Base-by-base conservation (phyloP, 768 basidiomycete species). In the Roridomyces roridus region DNA sequence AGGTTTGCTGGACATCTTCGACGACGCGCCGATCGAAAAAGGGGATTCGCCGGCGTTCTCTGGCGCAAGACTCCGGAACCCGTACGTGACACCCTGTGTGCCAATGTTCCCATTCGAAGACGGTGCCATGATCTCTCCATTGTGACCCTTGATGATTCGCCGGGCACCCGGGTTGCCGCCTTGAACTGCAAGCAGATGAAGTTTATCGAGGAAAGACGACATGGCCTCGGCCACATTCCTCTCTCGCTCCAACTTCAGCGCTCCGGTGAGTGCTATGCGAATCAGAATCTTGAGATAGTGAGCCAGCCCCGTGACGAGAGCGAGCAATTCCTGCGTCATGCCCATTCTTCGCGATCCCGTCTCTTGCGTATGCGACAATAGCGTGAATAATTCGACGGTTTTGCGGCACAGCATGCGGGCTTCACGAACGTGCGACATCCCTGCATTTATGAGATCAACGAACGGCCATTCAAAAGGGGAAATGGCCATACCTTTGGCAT, bases 261-360 rank as follows among this genome's bases (percentile, higher is more conserved):
- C 93, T 6, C 95, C 96, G 0, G 97, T 98, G 42, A 99, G 80
- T 3, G 97, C 95, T 60, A 99, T 98, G 46, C 97, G 91, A 62
- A 99, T 99, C 50, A 99, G 86, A 74, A 99, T 98, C 79, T 99
- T 99, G 69, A 99, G 88, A 74, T 99, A 98, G 74, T 99, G 97
- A 6, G 97, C 97, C 31, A 99, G 82, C n/a, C 97, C 96, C 0
- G 97, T 99, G 60, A 99, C 97, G 44, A 99, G 86, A 17, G 96
- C 94, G 31, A 98, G 86, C 12, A 99, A 80, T 66, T 98, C 97
- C 73, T 98, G 93, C 17, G 96, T 98, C 88, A 98, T 96, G 47
- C 91, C 92, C 87, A 94, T 94, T 65, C 93, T 80, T 55, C 91
- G 87, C 12, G 92, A 85, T 31, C 92, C 92, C 4, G 93, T 91